Evolutionary conservation across 164 flowering plant species (phyloP).

Genomic region (Taxillus chinensis): DNA sequence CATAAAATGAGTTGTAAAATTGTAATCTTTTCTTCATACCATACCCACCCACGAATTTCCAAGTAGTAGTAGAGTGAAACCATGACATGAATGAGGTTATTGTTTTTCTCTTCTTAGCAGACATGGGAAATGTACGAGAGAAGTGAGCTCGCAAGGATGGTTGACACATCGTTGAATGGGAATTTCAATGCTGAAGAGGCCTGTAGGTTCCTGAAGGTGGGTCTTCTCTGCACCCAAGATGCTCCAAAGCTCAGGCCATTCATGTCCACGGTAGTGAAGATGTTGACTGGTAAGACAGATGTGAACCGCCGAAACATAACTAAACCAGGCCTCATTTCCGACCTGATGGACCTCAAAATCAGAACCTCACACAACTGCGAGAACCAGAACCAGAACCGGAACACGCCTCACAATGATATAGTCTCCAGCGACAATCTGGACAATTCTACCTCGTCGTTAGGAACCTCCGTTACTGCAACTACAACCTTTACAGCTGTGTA

Average conservation of each 20-base stretch:
- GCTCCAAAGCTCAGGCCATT: constrained; percentile 74
- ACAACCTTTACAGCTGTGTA: constrained; percentile 25
- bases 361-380: constrained; percentile 14
- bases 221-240: constrained; percentile 89
- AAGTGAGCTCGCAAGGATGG: constrained; percentile 42
- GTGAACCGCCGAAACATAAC: constrained; percentile 35
- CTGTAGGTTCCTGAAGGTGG: constrained; percentile 60
- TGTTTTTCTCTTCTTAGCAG: constrained; percentile 28
- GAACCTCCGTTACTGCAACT: constrained; percentile 23
- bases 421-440: constrained; percentile 25
- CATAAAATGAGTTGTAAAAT: no score
- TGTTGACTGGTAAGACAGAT: constrained; percentile 43
- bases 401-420: constrained; percentile 10
- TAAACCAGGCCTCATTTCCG: constrained; percentile 75
- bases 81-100: no score
- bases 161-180: constrained; percentile 54
- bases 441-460: constrained; percentile 21
- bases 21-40: no score
- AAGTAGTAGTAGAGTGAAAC: no score
- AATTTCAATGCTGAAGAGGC: constrained; percentile 75
- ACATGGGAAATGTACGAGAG: constrained; percentile 67
- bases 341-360: constrained; percentile 78
- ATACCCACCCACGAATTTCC: no score
- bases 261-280: constrained; percentile 74
- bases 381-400: neutral